Evolutionary conservation across 1,139 yeast genomes (phyloP), one percentile per base, ranked within the genome.

Genomic region (Protomyces macrosporus): DNA sequence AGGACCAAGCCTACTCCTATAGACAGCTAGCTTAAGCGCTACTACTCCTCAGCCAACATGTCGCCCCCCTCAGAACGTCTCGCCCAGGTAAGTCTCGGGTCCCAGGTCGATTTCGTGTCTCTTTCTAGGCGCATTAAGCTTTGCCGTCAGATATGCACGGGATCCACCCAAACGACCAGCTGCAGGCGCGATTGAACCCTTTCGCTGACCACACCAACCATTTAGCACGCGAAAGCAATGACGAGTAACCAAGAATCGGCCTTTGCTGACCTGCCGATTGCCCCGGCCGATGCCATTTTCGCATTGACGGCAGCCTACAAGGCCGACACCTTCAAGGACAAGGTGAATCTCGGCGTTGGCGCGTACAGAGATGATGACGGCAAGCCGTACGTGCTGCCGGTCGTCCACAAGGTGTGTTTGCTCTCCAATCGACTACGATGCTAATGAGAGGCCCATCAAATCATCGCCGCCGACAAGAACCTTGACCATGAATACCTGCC

Each of bases 401-500:
- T 93, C 4, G 95, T 91, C 10, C 82, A 78, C 69, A 77, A 79
- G 69, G 96, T 90, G 86, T 76, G 79, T 83, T 70, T 88, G 23
- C 23, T 23, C 23, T 23, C 23, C 23, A 9, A 16, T 9, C 14
- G n/a, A 16, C 23, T 45, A 12, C 34, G 1, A 50, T 45, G 35
- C 32, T 53, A 32, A 88, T 85, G 72, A 77, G 4, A 78, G 76
- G 53, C 95, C 57, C 97, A 90, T 75, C 75, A 78, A 66, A 69
- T 77, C 66, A 72, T 86, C 32, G 81, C 81, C 53, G 74, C 77
- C 34, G 86, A 84, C 68, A 85, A 87, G 10, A 78, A 76, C 52
- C 86, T 85, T 76, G 89, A 91, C 79, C 98, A 93, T 77, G 98
- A 93, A 76, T 93, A 93, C 76, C 81, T 90, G 69, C 86, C 91